A percentile compares a stretch with the other conserved stretches of the same genome.
These are phyloP conservation scores for Metschnikowia kofuensis DNA, from an alignment of 805 yeast species.

Conservation along the genomic window DNA sequence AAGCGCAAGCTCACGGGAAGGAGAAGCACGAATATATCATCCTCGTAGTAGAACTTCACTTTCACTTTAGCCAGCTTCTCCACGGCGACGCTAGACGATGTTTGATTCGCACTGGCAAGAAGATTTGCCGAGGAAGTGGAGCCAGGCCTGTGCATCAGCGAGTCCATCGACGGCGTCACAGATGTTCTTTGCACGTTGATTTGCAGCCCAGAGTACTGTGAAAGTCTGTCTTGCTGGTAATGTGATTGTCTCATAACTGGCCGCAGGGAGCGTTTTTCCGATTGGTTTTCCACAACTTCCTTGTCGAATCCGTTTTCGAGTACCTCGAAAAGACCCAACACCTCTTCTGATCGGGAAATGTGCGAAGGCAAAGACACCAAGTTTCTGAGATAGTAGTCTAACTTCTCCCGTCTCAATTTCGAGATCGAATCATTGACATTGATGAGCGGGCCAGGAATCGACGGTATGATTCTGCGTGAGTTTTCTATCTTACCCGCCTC, in stretches of 20 bases:
- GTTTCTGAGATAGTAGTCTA: constrained; percentile 50
- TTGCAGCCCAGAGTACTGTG: constrained; percentile 46
- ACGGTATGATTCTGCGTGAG: constrained; percentile 78
- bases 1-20: constrained; percentile 48
- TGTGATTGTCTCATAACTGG: constrained; percentile 39
- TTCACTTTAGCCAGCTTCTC: constrained; percentile 43
- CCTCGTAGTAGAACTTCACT: constrained; percentile 73
- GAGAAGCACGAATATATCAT: constrained; percentile 74
- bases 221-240: constrained; percentile 50
- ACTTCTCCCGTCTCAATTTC: constrained; percentile 51
- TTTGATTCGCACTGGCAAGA: constrained; percentile 5
- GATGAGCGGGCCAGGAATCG: constrained; percentile 93
- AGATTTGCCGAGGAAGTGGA: constrained; percentile 23
- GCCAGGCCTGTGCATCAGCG: constrained; percentile 19
- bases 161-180: constrained; percentile 27
- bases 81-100: background rate
- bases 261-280: constrained; percentile 22
- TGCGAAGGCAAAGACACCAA: constrained; percentile 73
- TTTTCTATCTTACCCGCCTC: constrained; percentile 89
- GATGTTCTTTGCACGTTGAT: constrained; percentile 20
- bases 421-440: constrained; percentile 76
- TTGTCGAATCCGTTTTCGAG: constrained; percentile 59
- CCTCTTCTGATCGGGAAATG: constrained; percentile 67
- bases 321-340: constrained; percentile 67
- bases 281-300: constrained; percentile 31